Evolutionary conservation across 1,284 basidiomycete species (phyloP).

Genomic region (Cryptococcus amylolentus): DNA sequence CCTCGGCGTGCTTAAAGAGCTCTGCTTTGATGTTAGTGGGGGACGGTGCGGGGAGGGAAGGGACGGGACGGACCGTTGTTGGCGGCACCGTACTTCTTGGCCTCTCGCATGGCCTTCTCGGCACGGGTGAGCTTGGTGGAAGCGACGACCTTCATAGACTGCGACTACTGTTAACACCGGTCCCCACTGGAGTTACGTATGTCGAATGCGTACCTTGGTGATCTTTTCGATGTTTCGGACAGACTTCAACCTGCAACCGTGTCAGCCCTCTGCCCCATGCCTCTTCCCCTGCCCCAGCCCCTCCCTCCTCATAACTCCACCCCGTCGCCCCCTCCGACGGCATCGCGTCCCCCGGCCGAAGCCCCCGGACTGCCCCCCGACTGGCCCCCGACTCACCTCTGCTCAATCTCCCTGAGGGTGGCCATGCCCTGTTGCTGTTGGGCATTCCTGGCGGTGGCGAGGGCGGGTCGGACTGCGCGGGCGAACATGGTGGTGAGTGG

Average conservation of each 20-base stretch:
- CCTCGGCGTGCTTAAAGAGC: conserved; percentile 67
- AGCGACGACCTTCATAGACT: conserved; percentile 99
- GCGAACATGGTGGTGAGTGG: conserved; percentile 48
- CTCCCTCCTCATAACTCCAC: neutral
- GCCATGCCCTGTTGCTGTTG: conserved; percentile 78
- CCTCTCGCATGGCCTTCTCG: conserved; percentile 87
- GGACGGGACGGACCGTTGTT: conserved; percentile 71
- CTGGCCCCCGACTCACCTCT: conserved; percentile 55
- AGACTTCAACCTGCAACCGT: conserved; percentile 62
- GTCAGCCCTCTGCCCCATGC: neutral
- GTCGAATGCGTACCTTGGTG: conserved; percentile 69
- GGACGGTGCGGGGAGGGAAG: neutral
- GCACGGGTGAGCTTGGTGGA: conserved; percentile 96
- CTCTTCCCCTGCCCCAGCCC: neutral
- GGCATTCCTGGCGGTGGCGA: conserved; percentile 52
- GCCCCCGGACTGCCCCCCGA: neutral
- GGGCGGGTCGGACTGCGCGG: conserved; percentile 63
- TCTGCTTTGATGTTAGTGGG: conserved; percentile 53
- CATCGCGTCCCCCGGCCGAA: neutral
- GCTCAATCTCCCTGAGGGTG: conserved; percentile 94
- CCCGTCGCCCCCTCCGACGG: neutral
- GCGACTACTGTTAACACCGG: conserved; percentile 1
- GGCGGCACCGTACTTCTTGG: conserved; percentile 90
- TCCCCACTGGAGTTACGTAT: neutral
- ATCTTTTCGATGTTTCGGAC: conserved; percentile 99